These are phyloP conservation scores for Diaporthe vaccinii DNA, from an alignment of 2,329 filamentous ascomycete genomes.

Conservation along the genomic window DNA sequence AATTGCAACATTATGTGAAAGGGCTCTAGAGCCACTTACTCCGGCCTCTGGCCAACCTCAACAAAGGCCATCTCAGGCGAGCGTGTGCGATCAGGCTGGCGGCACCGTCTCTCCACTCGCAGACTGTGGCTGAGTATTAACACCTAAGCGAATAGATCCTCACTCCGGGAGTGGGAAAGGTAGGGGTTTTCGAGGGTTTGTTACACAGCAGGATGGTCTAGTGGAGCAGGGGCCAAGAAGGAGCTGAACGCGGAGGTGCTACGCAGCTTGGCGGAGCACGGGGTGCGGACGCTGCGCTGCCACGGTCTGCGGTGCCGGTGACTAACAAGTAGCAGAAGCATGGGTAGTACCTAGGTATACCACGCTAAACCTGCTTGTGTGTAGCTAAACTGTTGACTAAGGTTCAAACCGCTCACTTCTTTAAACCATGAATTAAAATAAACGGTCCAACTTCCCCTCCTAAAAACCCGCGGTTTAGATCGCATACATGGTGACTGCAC, in stretches of 20 bases:
- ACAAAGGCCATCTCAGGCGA: background rate
- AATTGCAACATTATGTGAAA: background rate
- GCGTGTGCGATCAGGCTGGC: background rate
- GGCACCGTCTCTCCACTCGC: background rate
- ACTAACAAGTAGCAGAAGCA: background rate
- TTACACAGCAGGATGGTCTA: background rate
- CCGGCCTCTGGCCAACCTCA: background rate
- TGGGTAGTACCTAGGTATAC: background rate
- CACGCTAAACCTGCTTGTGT: background rate
- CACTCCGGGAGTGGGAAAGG: background rate
- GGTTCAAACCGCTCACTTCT: background rate
- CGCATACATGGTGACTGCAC: background rate
- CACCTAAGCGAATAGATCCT: background rate
- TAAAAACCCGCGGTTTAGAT: background rate
- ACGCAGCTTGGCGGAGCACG: background rate
- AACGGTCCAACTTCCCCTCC: background rate
- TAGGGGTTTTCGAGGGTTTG: background rate
- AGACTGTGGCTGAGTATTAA: background rate
- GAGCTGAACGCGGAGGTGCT: background rate
- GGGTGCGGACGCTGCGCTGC: background rate
- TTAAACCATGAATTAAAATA: background rate
- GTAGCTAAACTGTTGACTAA: background rate
- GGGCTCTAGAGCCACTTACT: background rate
- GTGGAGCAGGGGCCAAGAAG: background rate
- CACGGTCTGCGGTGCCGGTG: background rate